Evolutionary conservation across 1,139 yeast species (phyloP).

Genomic region (Pichia terricola): DNA sequence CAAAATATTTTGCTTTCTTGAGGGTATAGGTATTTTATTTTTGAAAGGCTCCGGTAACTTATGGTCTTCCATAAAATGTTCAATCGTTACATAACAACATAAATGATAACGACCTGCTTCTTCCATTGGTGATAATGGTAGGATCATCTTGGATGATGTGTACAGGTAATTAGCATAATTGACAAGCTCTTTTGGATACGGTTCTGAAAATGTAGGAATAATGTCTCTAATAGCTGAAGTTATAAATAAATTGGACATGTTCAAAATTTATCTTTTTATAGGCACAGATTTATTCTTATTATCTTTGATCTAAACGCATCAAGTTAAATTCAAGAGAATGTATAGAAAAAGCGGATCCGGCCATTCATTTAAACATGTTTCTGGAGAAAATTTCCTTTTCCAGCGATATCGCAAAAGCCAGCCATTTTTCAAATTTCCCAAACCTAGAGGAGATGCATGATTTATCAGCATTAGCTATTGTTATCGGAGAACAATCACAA

Average conservation of each 20-base stretch:
- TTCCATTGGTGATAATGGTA: conserved; percentile 34
- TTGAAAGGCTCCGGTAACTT: conserved; percentile 38
- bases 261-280: too few species aligned
- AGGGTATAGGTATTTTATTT: conserved; percentile 50
- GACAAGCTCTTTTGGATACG: conserved; percentile 38
- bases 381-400: neutral
- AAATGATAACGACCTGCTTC: conserved; percentile 59
- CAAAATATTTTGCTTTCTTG: conserved; percentile 32
- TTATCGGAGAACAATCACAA: too few species aligned
- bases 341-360: too few species aligned
- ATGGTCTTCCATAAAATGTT: conserved; percentile 35
- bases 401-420: too few species aligned
- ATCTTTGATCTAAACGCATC: neutral
- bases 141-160: conserved; percentile 41
- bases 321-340: neutral
- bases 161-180: conserved; percentile 44
- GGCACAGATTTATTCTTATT: too few species aligned
- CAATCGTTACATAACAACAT: conserved; percentile 54
- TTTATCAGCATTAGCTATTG: too few species aligned
- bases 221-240: conserved; percentile 33
- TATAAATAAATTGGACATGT: conserved; percentile 24
- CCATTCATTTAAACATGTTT: too few species aligned
- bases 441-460: too few species aligned
- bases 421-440: too few species aligned
- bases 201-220: conserved; percentile 40